Conservation (phyloP, 225 moss, liverwort and hornwort species). For the Polytrichum commune region DNA sequence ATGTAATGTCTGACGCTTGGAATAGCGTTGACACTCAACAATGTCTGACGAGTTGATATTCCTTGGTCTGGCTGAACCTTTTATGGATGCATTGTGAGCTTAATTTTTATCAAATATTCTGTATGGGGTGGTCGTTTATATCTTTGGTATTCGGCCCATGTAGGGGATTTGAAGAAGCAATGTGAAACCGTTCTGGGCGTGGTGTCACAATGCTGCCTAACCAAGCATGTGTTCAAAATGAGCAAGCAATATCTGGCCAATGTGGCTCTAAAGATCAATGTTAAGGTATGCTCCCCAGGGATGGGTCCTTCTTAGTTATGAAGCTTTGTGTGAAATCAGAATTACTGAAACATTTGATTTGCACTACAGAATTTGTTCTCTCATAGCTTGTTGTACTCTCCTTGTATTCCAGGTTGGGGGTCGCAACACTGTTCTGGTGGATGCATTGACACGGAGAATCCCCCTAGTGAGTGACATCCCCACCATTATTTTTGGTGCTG, state of each 20-base stretch:
- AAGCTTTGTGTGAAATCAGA: too few species aligned
- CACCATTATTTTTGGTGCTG: slow-evolving; percentile 96
- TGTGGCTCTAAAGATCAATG: slow-evolving; percentile 91
- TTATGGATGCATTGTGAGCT: too few species aligned
- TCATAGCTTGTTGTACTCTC: background rate
- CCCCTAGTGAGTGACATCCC: slow-evolving; percentile 96
- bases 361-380: background rate
- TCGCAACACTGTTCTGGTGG: slow-evolving; percentile 89
- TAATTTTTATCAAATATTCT: too few species aligned
- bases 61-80: background rate
- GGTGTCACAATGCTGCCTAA: slow-evolving; percentile 89
- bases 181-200: slow-evolving; percentile 95
- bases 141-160: background rate
- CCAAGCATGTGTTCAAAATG: slow-evolving; percentile 95
- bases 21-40: too few species aligned
- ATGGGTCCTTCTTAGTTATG: background rate
- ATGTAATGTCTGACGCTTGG: background rate
- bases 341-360: too few species aligned
- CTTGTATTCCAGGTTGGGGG: slow-evolving; percentile 69
- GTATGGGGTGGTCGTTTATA: background rate
- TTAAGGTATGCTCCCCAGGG: slow-evolving; percentile 46
- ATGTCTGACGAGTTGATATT: background rate
- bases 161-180: slow-evolving; percentile 90
- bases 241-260: slow-evolving; percentile 95
- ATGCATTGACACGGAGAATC: slow-evolving; percentile 75